A percentile compares a stretch with the other conserved stretches of the same genome.
Conservation (phyloP, 352 stramenopile species). For the Phytopythium kandeliae region DNA sequence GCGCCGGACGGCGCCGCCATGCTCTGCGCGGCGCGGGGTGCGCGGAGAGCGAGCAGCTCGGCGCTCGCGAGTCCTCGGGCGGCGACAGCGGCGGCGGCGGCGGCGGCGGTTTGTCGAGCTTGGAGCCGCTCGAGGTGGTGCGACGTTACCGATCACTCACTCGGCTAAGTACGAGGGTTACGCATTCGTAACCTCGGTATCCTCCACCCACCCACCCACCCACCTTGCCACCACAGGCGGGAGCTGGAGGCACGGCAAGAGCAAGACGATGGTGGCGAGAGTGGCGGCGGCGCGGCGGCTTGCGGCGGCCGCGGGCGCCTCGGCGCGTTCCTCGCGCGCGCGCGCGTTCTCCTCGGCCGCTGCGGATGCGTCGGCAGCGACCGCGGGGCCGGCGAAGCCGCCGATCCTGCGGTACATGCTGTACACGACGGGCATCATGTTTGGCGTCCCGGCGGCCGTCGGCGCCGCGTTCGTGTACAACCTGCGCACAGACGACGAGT, state of each 20-base stretch:
- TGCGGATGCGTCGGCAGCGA: not conserved
- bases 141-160: too few relatives aligned
- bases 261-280: conserved; percentile 6
- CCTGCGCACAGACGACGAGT: conserved; percentile 73
- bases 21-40: not conserved
- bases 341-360: conserved; percentile 9
- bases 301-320: not conserved
- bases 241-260: too few relatives aligned
- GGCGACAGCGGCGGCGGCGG: too few relatives aligned
- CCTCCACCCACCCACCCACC: too few relatives aligned
- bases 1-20: conserved; percentile 3
- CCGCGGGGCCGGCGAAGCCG: conserved; percentile 11
- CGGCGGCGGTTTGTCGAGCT: too few relatives aligned
- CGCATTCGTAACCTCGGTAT: too few relatives aligned
- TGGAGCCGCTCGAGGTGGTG: too few relatives aligned
- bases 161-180: too few relatives aligned
- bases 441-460: conserved; percentile 61
- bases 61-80: not conserved
- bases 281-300: conserved; percentile 12
- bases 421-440: conserved; percentile 73
- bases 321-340: not conserved
- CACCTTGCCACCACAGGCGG: too few relatives aligned
- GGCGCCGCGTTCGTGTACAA: conserved; percentile 80
- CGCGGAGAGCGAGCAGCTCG: not conserved
- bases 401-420: conserved; percentile 70